A percentile compares a stretch with the other conserved stretches of the same genome.
Conservation (phyloP, 768 basidiomycete genomes). For the Cyclocybe cylindracea region DNA sequence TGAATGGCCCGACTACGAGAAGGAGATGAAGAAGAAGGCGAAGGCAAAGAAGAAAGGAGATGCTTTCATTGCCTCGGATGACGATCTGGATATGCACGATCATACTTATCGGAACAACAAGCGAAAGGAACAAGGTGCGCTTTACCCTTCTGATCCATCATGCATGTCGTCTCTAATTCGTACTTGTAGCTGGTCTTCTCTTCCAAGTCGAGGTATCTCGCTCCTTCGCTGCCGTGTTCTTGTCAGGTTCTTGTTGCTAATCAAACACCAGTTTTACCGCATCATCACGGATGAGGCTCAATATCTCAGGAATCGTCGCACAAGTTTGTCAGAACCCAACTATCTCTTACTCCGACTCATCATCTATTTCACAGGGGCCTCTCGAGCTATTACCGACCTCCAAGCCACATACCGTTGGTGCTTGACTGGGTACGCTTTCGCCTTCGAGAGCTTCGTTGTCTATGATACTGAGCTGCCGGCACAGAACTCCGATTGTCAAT, state of each 20-base stretch:
- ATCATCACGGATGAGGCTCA: slow-evolving; percentile 61
- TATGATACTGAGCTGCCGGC: neutral
- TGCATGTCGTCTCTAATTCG: neutral
- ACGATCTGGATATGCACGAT: slow-evolving; percentile 28
- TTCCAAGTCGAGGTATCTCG: slow-evolving; percentile 48
- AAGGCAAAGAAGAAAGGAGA: slow-evolving; percentile 36
- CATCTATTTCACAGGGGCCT: slow-evolving; percentile 36
- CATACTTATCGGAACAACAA: slow-evolving; percentile 24
- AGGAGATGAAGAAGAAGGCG: slow-evolving; percentile 45
- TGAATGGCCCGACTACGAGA: slow-evolving; percentile 61
- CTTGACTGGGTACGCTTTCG: slow-evolving; percentile 52
- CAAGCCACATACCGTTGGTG: slow-evolving; percentile 62
- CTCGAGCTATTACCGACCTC: slow-evolving; percentile 56
- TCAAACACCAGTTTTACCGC: slow-evolving; percentile 43
- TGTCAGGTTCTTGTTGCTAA: neutral
- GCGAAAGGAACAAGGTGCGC: slow-evolving; percentile 32
- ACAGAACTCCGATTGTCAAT: slow-evolving; percentile 67
- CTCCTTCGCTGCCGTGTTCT: neutral
- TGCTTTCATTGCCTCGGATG: slow-evolving; percentile 36
- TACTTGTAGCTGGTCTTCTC: slow-evolving; percentile 41
- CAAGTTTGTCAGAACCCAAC: slow-evolving; percentile 32
- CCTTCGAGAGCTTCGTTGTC: neutral
- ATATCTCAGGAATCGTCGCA: slow-evolving; percentile 49
- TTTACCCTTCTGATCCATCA: neutral
- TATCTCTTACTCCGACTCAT: neutral